Percentiles rank a stretch among this genome's conserved stretches.
Conservation (phyloP, 2,329 filamentous ascomycete genomes). For the Cladophialophora psammophila region DNA sequence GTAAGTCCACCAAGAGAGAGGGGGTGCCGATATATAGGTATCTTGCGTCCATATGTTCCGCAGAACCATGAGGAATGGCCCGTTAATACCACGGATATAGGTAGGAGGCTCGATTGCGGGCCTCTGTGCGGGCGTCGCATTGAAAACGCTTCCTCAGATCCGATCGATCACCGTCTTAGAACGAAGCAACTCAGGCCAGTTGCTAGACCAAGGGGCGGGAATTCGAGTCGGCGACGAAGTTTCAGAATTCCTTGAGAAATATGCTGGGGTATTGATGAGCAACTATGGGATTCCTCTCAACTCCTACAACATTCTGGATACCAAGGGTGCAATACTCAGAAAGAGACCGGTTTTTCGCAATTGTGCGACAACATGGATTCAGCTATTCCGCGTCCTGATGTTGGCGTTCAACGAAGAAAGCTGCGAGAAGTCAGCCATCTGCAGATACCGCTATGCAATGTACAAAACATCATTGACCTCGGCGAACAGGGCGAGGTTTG, state of each 20-base stretch:
- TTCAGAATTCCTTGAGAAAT: conserved; percentile 25
- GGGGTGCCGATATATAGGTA: too few relatives aligned
- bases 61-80: too few relatives aligned
- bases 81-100: not conserved
- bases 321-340: not conserved
- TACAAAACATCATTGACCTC: conserved; percentile 7
- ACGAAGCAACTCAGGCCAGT: conserved; percentile 22
- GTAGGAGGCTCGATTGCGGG: conserved; percentile 36
- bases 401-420: conserved; percentile 32
- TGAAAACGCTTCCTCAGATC: conserved; percentile 32
- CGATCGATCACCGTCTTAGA: conserved; percentile 31
- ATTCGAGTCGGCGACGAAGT: conserved; percentile 29
- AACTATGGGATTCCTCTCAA: conserved; percentile 20
- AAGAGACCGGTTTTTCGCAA: not conserved
- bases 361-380: conserved; percentile 31
- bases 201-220: conserved; percentile 36
- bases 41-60: too few relatives aligned
- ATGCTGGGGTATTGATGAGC: conserved; percentile 18
- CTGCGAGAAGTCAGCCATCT: conserved; percentile 11
- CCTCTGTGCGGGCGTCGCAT: conserved; percentile 29
- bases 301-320: conserved; percentile 1
- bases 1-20: too few relatives aligned
- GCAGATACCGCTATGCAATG: conserved; percentile 23
- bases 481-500: conserved; percentile 3
- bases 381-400: conserved; percentile 31